Conservation (phyloP, 1,284 basidiomycete species). For the Malassezia dermatis region DNA sequence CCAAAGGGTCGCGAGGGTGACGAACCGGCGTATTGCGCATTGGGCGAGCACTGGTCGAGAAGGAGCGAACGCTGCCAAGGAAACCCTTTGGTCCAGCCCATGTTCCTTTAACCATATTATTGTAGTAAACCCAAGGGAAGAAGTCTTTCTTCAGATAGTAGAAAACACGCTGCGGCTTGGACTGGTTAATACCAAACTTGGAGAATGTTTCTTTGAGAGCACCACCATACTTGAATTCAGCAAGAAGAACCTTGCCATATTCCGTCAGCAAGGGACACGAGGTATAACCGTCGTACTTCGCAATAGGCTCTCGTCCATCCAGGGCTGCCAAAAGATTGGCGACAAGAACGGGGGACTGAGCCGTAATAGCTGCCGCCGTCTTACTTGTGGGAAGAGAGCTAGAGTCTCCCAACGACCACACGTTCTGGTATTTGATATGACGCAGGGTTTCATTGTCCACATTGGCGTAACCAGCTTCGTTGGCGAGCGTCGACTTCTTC, state of each 20-base stretch:
- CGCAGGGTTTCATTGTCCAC: slow-evolving; percentile 71
- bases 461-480: slow-evolving; percentile 58
- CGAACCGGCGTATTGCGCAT: slow-evolving; percentile 36
- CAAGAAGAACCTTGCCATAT: slow-evolving; percentile 74
- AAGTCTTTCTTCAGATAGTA: slow-evolving; percentile 87
- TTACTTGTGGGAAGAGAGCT: slow-evolving; percentile 86
- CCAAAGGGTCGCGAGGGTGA: slow-evolving; percentile 39
- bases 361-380: slow-evolving; percentile 85
- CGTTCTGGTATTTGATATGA: slow-evolving; percentile 68
- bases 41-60: slow-evolving; percentile 21
- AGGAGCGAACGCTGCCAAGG: slow-evolving; percentile 15
- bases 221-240: slow-evolving; percentile 72
- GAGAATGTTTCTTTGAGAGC: slow-evolving; percentile 66
- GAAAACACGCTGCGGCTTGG: slow-evolving; percentile 56
- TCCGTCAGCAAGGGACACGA: slow-evolving; percentile 56
- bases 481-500: slow-evolving; percentile 55
- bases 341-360: slow-evolving; percentile 79
- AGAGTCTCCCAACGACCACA: slow-evolving; percentile 83
- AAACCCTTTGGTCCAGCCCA: slow-evolving; percentile 47
- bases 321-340: slow-evolving; percentile 59
- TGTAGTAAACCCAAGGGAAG: slow-evolving; percentile 83
- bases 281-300: slow-evolving; percentile 47
- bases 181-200: slow-evolving; percentile 36
- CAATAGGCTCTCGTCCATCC: slow-evolving; percentile 24
- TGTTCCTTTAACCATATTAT: slow-evolving; percentile 60